Evolutionary conservation across 352 stramenopile genomes (phyloP).

Genomic region (Phytophthora sojae): DNA sequence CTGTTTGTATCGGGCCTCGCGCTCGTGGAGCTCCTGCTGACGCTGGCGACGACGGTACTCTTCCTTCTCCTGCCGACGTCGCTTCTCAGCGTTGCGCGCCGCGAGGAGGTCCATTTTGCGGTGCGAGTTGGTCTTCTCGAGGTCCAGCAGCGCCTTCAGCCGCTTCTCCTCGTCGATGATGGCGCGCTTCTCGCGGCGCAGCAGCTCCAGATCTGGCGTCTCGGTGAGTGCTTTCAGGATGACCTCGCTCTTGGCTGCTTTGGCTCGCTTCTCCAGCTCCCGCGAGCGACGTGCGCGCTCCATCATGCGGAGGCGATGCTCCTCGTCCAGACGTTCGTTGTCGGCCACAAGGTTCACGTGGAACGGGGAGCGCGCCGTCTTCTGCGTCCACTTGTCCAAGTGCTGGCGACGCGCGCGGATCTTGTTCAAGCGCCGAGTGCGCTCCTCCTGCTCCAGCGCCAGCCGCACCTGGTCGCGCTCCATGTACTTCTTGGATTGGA

Average conservation of each 20-base stretch:
- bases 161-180: conserved; percentile 96
- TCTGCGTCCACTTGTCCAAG: conserved; percentile 89
- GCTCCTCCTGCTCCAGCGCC: conserved; percentile 70
- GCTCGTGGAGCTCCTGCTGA: conserved; percentile 68
- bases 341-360: conserved; percentile 95
- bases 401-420: conserved; percentile 66
- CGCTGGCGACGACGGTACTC: conserved; percentile 81
- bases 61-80: conserved; percentile 89
- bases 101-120: conserved; percentile 92
- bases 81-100: conserved; percentile 91
- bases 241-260: conserved; percentile 93
- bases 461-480: conserved; percentile 73
- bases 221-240: conserved; percentile 93
- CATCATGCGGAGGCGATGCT: conserved; percentile 79
- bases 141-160: conserved; percentile 92
- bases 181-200: conserved; percentile 93
- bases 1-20: conserved; percentile 72
- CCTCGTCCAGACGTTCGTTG: conserved; percentile 94
- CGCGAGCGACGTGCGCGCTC: conserved; percentile 73
- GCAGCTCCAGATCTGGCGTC: conserved; percentile 90
- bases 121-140: conserved; percentile 95
- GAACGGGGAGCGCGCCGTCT: conserved; percentile 92
- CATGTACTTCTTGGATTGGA: conserved; percentile 84
- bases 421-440: conserved; percentile 62
- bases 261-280: conserved; percentile 77